These are phyloP conservation scores for Ceratobasidium papillatum DNA, from an alignment of 1,284 basidiomycete genomes.

Conservation along the genomic window DNA sequence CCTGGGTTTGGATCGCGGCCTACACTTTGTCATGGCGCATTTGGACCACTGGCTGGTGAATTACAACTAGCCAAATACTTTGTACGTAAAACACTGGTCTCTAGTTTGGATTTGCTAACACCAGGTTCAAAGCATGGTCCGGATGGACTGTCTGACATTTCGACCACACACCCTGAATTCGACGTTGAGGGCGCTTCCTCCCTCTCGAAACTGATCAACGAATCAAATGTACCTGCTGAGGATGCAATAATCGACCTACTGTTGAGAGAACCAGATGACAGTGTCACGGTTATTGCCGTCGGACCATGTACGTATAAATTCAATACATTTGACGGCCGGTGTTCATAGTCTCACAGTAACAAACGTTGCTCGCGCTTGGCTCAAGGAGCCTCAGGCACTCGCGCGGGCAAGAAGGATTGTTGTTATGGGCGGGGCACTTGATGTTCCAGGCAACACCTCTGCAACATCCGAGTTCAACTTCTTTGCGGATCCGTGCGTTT, in stretches of 20 bases:
- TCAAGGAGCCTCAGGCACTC: conserved; percentile 63
- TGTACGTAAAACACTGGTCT: conserved; percentile 46
- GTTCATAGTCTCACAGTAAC: conserved; percentile 61
- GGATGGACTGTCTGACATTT: conserved; percentile 83
- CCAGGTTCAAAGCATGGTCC: conserved; percentile 58
- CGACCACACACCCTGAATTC: conserved; percentile 78
- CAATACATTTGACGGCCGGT: background rate
- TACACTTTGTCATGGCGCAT: conserved; percentile 71
- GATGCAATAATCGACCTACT: conserved; percentile 78
- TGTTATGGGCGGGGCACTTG: conserved; percentile 96
- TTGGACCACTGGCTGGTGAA: conserved; percentile 79
- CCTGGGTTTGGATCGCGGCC: conserved; percentile 65
- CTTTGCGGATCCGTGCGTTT: conserved; percentile 83
- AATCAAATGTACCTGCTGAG: conserved; percentile 56
- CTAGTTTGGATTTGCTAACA: background rate
- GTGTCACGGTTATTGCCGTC: conserved; percentile 83
- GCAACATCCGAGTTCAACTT: conserved; percentile 92
- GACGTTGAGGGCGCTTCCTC: conserved; percentile 53
- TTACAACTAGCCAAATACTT: conserved; percentile 88
- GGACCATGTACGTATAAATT: conserved; percentile 68
- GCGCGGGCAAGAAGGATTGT: conserved; percentile 72
- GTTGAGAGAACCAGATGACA: conserved; percentile 63
- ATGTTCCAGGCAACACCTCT: conserved; percentile 90
- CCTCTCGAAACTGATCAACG: conserved; percentile 46
- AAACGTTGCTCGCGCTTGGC: conserved; percentile 78